A percentile compares a stretch with the other conserved stretches of the same genome.
Conservation (phyloP, 148 eudicot species). For the Silene conica region DNA sequence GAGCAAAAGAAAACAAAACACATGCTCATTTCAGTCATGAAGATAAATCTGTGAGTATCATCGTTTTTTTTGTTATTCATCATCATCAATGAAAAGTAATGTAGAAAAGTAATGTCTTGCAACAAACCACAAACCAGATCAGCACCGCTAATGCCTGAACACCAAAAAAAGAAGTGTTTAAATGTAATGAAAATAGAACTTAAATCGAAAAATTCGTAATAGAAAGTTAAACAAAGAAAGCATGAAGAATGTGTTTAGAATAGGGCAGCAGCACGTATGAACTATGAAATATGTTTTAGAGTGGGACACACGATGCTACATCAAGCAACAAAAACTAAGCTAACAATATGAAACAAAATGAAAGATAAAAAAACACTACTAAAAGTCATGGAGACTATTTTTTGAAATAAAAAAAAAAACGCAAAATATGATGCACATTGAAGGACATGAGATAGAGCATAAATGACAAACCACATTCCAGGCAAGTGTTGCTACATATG, state of each 20-base stretch:
- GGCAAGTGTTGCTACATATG: no score
- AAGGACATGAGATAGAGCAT: no score
- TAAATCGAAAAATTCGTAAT: not conserved
- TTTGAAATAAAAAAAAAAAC: no score
- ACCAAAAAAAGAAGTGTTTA: not conserved
- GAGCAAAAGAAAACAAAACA: slow-evolving; percentile 9
- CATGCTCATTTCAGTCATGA: slow-evolving; percentile 20
- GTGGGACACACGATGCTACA: not conserved
- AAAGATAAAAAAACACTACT: no score
- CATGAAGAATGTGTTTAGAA: not conserved
- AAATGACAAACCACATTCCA: no score
- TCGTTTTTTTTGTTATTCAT: slow-evolving; percentile 28
- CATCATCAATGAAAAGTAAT: no score
- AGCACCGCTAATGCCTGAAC: slow-evolving; percentile 31
- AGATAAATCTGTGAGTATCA: slow-evolving; percentile 22
- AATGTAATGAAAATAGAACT: not conserved
- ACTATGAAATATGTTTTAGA: not conserved
- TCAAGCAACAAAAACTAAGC: no score
- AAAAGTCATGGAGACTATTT: no score
- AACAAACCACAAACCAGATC: slow-evolving; percentile 5
- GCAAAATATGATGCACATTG: no score
- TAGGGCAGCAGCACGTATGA: not conserved
- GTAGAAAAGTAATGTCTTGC: slow-evolving; percentile 13
- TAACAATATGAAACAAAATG: no score
- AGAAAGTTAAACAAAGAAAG: not conserved